A percentile compares a stretch with the other conserved stretches of the same genome.
These are phyloP conservation scores for Microstroma glucosiphilum DNA, from an alignment of 1,284 basidiomycete genomes.

Conservation along the genomic window DNA sequence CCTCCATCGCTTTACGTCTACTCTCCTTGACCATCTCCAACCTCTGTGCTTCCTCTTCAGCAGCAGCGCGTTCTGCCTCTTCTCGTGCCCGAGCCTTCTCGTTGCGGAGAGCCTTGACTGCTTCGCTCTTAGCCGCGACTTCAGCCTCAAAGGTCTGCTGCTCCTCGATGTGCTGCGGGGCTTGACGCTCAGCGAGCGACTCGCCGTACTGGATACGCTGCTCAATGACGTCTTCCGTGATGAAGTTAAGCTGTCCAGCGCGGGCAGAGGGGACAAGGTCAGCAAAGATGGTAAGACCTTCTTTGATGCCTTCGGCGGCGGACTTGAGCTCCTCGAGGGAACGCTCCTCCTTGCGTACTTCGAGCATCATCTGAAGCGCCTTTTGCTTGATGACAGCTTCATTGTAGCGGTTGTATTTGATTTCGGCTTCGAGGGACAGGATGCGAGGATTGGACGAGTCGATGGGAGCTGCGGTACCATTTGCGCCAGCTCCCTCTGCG, in stretches of 20 bases:
- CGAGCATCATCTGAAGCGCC: slow-evolving; percentile 45
- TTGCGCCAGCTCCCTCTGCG: not conserved
- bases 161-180: slow-evolving; percentile 27
- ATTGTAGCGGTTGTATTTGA: slow-evolving; percentile 44
- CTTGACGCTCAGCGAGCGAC: slow-evolving; percentile 34
- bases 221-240: slow-evolving; percentile 43
- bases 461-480: slow-evolving; percentile 2
- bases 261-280: slow-evolving; percentile 34
- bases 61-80: slow-evolving; percentile 35
- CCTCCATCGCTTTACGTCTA: slow-evolving; percentile 21
- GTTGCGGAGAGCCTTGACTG: slow-evolving; percentile 30
- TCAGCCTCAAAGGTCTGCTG: slow-evolving; percentile 37
- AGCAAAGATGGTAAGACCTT: slow-evolving; percentile 25
- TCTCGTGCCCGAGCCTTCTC: slow-evolving; percentile 30
- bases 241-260: slow-evolving; percentile 33
- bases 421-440: slow-evolving; percentile 21
- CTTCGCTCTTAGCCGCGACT: slow-evolving; percentile 24
- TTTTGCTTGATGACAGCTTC: slow-evolving; percentile 45
- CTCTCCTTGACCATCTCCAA: slow-evolving; percentile 36
- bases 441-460: not conserved
- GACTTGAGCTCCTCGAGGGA: slow-evolving; percentile 24
- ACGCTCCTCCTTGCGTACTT: slow-evolving; percentile 32
- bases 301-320: slow-evolving; percentile 33
- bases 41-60: slow-evolving; percentile 29
- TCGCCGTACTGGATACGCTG: slow-evolving; percentile 47